phyloP scores from a whole-genome alignment of 352 stramenopile species.

The Phytophthora capsici region DNA sequence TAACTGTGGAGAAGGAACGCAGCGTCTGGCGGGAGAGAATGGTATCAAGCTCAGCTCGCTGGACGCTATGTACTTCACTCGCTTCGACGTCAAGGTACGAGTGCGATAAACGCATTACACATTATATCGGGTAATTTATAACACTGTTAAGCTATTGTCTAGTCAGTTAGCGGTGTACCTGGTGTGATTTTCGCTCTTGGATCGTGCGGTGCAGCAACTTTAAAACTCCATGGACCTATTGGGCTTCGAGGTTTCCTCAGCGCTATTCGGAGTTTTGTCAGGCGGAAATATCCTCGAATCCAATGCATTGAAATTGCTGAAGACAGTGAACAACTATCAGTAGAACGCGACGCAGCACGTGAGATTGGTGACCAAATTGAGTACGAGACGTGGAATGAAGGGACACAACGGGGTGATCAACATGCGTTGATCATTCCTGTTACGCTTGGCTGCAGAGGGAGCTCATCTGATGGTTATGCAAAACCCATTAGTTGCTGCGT shows the following conservation, averaged over 20 bases:
- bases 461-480: background rate
- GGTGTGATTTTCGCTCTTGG: slow-evolving; percentile 72
- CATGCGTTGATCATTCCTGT: slow-evolving; percentile 44
- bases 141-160: slow-evolving; percentile 4
- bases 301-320: slow-evolving; percentile 51
- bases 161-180: slow-evolving; percentile 75
- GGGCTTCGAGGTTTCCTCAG: slow-evolving; percentile 47
- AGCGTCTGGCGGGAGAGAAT: slow-evolving; percentile 73
- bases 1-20: slow-evolving; percentile 76
- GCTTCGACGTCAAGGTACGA: slow-evolving; percentile 58
- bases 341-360: background rate
- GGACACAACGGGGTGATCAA: slow-evolving; percentile 33
- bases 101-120: background rate
- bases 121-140: background rate
- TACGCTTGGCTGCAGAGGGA: slow-evolving; percentile 4
- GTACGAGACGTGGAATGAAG: slow-evolving; percentile 29
- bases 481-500: slow-evolving; percentile 16
- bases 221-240: slow-evolving; percentile 57
- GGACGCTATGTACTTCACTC: slow-evolving; percentile 75
- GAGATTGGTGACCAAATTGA: slow-evolving; percentile 9
- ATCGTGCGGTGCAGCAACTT: slow-evolving; percentile 47
- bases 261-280: slow-evolving; percentile 71
- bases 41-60: slow-evolving; percentile 73
- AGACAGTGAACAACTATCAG: background rate
- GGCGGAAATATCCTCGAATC: slow-evolving; percentile 68